Evolutionary conservation across 2,329 filamentous ascomycete species (phyloP).

Genomic region (Hypoxylon sp.): DNA sequence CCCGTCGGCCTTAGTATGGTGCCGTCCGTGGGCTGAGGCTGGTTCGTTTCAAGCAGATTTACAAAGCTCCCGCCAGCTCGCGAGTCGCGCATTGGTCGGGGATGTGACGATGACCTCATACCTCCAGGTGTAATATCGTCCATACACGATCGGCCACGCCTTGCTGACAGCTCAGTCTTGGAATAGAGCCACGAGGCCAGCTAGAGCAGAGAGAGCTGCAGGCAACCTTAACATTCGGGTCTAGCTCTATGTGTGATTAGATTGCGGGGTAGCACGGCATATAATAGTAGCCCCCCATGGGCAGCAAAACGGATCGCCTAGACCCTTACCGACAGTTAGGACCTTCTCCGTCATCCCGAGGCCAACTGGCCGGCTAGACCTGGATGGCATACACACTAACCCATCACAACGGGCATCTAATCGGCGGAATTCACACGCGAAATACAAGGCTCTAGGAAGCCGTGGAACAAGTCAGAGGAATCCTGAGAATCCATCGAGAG

Average conservation of each 20-base stretch:
- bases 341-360: constrained; percentile 42
- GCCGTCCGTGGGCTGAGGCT: constrained; percentile 19
- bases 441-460: constrained; percentile 15
- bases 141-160: constrained; percentile 38
- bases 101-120: constrained; percentile 41
- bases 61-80: constrained; percentile 13
- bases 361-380: constrained; percentile 27
- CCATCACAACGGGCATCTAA: constrained; percentile 36
- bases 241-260: constrained; percentile 35
- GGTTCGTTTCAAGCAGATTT: constrained; percentile 24
- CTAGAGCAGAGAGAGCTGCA: constrained; percentile 38
- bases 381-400: constrained; percentile 21
- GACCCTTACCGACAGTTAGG: constrained; percentile 42
- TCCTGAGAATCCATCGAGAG: constrained; percentile 26
- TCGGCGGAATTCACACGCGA: constrained; percentile 36
- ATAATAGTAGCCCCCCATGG: constrained; percentile 32
- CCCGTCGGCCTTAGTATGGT: constrained; percentile 2
- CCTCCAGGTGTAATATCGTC: constrained; percentile 31
- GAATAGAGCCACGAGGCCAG: constrained; percentile 41
- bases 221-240: constrained; percentile 34
- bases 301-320: constrained; percentile 26
- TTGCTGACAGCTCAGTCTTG: constrained; percentile 41
- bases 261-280: constrained; percentile 49
- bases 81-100: constrained; percentile 20
- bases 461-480: constrained; percentile 16